Base-by-base conservation (phyloP, 2,329 filamentous ascomycete species). In the Colletotrichum sansevieriae region DNA sequence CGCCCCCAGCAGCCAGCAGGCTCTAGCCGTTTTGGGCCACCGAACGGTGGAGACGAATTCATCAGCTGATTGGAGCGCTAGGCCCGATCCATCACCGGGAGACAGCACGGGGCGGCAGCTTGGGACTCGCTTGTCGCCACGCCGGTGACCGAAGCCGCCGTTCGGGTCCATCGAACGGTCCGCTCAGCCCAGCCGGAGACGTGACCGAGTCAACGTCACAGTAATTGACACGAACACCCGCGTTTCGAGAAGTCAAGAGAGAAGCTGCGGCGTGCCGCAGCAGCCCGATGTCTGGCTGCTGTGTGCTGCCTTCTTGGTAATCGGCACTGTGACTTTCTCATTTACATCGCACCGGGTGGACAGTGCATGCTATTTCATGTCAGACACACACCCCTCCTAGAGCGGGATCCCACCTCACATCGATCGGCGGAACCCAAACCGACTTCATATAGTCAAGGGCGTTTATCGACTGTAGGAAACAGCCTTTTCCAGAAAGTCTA, bases 11-110 rank as follows among this genome's bases (percentile, higher is more conserved):
- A 33, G 8, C n/a, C n/a, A 18, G 39, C 12, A 13, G 12, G 61
- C 25, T 10, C 66, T 68, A 65, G 35, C n/a, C 66, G 47, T 18
- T 46, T 68, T 68, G 22, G 52, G 66, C 22, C 20, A 68, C 66
- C 62, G 66, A 57, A 46, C 11, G 41, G 62, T 39, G 55, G 62
- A 39, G 15, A 15, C 22, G 9, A 3, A 11, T 5, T 12, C 10
- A 29, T 33, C 2, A 12, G 18, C 15, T 41, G 39, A 62, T 29
- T 49, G 49, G 22, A 51, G 35, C 22, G 12, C 62, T 69, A 66
- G 20, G 55, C 62, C 15, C 55, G 33, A 61, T 61, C 18, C 49
- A 66, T 69, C 43, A 69, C 66, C 66, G 66, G 55, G 41, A 52
- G 15, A 39, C 13, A 61, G 12, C 49, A 41, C 66, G 55, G 66